Percentiles rank a stretch among this genome's conserved stretches.
Evolutionary conservation across 805 yeast species (phyloP).

Genomic region (Ogataea populi-albae): DNA sequence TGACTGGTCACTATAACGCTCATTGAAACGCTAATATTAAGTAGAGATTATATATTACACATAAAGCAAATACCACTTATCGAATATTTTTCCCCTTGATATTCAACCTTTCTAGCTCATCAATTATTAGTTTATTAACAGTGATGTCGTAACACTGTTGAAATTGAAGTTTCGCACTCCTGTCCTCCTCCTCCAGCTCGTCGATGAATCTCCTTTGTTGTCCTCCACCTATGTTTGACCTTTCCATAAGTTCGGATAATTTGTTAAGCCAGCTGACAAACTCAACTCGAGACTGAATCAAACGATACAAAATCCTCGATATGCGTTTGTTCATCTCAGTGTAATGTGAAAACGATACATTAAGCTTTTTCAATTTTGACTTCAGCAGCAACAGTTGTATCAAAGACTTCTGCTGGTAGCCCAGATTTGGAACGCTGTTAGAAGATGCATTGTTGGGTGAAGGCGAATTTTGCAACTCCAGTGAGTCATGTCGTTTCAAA

Average conservation of each 20-base stretch:
- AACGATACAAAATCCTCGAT: slow-evolving; percentile 55
- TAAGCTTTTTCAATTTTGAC: slow-evolving; percentile 43
- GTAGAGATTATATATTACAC: too few relatives aligned
- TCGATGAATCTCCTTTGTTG: slow-evolving; percentile 15
- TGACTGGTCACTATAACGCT: slow-evolving; percentile 8
- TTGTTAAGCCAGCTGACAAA: slow-evolving; percentile 25
- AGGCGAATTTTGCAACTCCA: too few relatives aligned
- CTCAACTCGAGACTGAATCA: slow-evolving; percentile 12
- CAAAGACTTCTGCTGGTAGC: slow-evolving; percentile 45
- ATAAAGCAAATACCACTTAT: too few relatives aligned
- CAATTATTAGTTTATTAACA: slow-evolving; percentile 15
- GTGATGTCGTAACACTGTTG: slow-evolving; percentile 7
- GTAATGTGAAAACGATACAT: slow-evolving; percentile 35
- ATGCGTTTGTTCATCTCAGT: slow-evolving; percentile 61
- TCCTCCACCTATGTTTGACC: slow-evolving; percentile 20
- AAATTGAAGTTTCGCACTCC: slow-evolving; percentile 5
- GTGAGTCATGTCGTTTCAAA: slow-evolving; percentile 15
- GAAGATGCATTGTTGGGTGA: slow-evolving; percentile 2
- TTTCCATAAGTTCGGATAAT: slow-evolving; percentile 30
- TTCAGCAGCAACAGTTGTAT: slow-evolving; percentile 59
- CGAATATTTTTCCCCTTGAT: not conserved
- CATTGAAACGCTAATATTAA: not conserved
- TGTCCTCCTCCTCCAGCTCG: slow-evolving; percentile 13
- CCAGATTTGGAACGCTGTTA: too few relatives aligned
- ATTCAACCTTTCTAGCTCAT: slow-evolving; percentile 8